Evolutionary conservation across 768 basidiomycete genomes (phyloP).

Genomic region (Lactifluus hygrophoroides): DNA sequence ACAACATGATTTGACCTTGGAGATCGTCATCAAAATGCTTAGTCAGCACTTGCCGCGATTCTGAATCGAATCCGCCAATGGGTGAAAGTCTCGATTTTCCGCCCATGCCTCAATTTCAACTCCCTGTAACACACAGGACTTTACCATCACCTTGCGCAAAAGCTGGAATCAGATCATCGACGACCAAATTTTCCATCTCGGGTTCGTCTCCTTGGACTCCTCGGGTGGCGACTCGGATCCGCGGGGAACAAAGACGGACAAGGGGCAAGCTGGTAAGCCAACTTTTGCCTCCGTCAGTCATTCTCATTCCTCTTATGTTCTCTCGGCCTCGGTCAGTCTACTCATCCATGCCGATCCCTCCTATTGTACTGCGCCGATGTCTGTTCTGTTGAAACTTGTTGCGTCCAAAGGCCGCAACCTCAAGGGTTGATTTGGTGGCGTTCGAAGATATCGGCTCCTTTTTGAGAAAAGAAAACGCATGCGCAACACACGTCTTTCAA

Average conservation of each 20-base stretch:
- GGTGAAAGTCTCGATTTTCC: too few relatives aligned
- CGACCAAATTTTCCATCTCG: background rate
- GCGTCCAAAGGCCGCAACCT: background rate
- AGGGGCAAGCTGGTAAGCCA: background rate
- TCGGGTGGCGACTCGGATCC: background rate
- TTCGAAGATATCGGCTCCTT: background rate
- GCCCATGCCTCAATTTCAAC: too few relatives aligned
- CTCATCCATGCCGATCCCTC: background rate
- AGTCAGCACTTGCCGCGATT: background rate
- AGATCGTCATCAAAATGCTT: slow-evolving; percentile 1
- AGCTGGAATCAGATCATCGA: background rate
- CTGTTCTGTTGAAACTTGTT: background rate
- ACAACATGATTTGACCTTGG: background rate
- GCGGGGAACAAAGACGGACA: background rate
- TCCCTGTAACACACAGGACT: too few relatives aligned
- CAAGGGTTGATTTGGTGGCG: background rate
- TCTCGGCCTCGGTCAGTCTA: background rate
- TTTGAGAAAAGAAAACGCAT: background rate
- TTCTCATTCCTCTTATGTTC: background rate
- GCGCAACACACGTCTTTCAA: background rate
- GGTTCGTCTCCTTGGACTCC: background rate
- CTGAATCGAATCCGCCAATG: too few relatives aligned
- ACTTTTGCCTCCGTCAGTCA: background rate
- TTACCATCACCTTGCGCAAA: background rate
- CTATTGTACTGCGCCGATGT: background rate